A percentile compares a stretch with the other conserved stretches of the same genome.
phyloP scores from a whole-genome alignment of 257 asterid species.

The Marsdenia floribunda region DNA sequence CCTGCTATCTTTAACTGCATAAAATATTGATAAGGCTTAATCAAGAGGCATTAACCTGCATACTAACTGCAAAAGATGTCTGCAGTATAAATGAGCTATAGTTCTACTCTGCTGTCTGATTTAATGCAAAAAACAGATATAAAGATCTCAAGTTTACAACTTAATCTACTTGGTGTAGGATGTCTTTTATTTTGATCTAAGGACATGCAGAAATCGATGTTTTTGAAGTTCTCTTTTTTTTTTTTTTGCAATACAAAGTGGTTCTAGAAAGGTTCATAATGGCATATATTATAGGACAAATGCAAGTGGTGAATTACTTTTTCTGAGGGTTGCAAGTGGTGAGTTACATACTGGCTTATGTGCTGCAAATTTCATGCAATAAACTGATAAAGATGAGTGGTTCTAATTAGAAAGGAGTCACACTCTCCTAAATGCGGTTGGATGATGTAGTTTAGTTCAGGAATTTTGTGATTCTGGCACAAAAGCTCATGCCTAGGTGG shows the following conservation, averaged over 20 bases:
- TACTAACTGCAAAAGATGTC: background rate
- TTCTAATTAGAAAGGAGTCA: background rate
- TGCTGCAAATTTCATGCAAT: background rate
- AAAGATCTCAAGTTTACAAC: background rate
- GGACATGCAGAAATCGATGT: background rate
- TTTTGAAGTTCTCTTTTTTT: background rate
- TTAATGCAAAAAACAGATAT: background rate
- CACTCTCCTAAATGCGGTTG: background rate
- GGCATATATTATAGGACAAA: background rate
- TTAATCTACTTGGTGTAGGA: background rate
- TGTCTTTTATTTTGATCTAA: background rate
- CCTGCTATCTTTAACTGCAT: background rate
- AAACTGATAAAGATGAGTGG: background rate
- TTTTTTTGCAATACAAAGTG: background rate
- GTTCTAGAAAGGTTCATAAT: background rate
- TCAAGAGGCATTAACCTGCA: background rate
- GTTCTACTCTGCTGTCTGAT: background rate
- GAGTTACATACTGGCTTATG: background rate
- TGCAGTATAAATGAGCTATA: background rate
- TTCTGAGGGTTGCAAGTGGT: no score
- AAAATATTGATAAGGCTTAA: background rate
- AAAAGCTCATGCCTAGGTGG: background rate
- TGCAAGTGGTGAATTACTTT: background rate
- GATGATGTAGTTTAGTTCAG: background rate
- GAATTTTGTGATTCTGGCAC: background rate